Percentiles rank a stretch among this genome's conserved stretches.
These are phyloP conservation scores for Pleurozium schreberi DNA, from an alignment of 225 moss, liverwort and hornwort genomes.

Conservation along the genomic window DNA sequence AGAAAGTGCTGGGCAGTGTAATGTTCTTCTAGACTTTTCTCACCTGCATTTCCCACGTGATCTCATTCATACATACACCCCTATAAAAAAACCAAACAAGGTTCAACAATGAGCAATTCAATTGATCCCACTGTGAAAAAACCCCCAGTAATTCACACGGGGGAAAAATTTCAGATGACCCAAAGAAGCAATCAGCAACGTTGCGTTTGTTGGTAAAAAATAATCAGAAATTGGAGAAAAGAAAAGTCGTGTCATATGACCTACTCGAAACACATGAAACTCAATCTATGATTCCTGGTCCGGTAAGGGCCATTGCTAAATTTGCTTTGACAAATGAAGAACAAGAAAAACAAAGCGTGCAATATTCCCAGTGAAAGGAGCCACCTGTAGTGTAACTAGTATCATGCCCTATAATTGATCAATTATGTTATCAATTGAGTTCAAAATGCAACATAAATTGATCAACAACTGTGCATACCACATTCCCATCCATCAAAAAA, in stretches of 20 bases:
- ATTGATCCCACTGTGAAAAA: background rate
- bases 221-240: background rate
- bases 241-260: background rate
- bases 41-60: background rate
- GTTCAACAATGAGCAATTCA: background rate
- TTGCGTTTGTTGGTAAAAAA: too few species aligned
- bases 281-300: background rate
- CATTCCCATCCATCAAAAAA: background rate
- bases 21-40: background rate
- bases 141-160: background rate
- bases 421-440: background rate
- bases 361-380: background rate
- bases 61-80: background rate
- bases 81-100: background rate
- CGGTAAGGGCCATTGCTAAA: too few species aligned
- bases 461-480: too few species aligned
- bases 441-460: background rate
- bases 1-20: slow-evolving; percentile 19
- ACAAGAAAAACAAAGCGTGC: background rate
- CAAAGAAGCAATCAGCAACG: background rate
- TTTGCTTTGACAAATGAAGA: background rate
- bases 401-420: background rate
- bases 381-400: too few species aligned
- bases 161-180: background rate
- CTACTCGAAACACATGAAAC: background rate